Base-by-base conservation (phyloP, 805 yeast genomes). In the Lipomyces yamadae region DNA sequence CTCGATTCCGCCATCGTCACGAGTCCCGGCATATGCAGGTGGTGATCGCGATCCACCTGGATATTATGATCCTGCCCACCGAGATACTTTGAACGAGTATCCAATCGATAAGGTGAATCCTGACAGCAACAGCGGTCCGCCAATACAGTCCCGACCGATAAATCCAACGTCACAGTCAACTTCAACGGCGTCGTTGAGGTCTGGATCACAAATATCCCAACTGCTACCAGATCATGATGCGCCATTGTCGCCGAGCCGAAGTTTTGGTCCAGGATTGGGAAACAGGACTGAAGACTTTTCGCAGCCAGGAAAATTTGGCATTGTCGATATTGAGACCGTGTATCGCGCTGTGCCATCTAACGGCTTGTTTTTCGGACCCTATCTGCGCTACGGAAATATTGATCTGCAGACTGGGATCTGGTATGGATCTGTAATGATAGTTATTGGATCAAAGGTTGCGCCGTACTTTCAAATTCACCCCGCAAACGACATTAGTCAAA, bases 401-500 rank as follows among this genome's bases (percentile, higher is more conserved):
- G 71, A 68, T 52, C 61, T 68, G 18, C 56, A 63, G 37, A 56
- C 65, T 10, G 64, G 59, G 1, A 65, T 50, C 5, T 68, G 71
- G 71, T 45, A 55, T 18, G 71, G 71, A 4, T 66, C 70, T 5
- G 70, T 66, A 11, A 57, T 68, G 67, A 11, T 68, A 32, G 70
- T 59, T n/a, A 53, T 60, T 34, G 60, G 32, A 8, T 56, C 59
- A 8, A 58, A 56, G 4, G 54, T 24, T 10, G 67, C 71, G 5
- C 71, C 71, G 30, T 63, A 56, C 33, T 61, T 66, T 29, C 70
- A 68, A 58, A 55, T 68, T 34, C 71, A 68, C 37, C 71, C 71
- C 11, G 45, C 70, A 11, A 11, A 34, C 33, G 70, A 68, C 53
- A 42, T 66, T 34, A 29, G 60, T 33, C 60, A 61, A n/a, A 67